Evolutionary conservation across 257 asterid species (phyloP).

Genomic region (Avicennia marina): DNA sequence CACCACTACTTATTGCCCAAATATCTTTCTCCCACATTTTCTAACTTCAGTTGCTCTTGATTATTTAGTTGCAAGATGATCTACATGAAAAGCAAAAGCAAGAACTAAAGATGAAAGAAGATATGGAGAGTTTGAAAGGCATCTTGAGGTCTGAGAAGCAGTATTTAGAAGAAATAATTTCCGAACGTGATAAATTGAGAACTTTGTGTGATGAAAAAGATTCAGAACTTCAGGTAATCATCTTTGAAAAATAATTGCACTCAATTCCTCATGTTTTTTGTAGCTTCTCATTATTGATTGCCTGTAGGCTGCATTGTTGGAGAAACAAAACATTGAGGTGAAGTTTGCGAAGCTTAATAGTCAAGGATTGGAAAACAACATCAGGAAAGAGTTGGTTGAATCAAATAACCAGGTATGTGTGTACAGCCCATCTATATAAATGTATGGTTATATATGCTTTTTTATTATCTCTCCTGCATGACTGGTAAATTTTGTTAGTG

Average conservation of each 20-base stretch:
- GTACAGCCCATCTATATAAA: neutral
- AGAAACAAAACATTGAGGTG: conserved; percentile 66
- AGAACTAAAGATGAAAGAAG: conserved; percentile 58
- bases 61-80: conserved; percentile 70
- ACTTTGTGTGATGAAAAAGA: conserved; percentile 65
- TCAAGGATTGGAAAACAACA: conserved; percentile 65
- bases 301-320: conserved; percentile 55
- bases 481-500: too few species aligned
- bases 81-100: conserved; percentile 61
- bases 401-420: conserved; percentile 67
- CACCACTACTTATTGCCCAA: conserved; percentile 2
- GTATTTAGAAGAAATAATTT: conserved; percentile 46
- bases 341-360: conserved; percentile 57
- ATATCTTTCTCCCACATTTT: conserved; percentile 10
- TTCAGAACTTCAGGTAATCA: conserved; percentile 69
- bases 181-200: conserved; percentile 69
- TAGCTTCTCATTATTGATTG: conserved; percentile 25
- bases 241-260: conserved; percentile 5
- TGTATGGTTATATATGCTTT: neutral
- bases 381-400: conserved; percentile 60
- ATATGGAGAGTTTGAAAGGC: conserved; percentile 56
- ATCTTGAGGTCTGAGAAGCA: conserved; percentile 65
- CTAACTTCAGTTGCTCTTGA: conserved; percentile 14
- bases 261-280: conserved; percentile 9
- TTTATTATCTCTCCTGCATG: too few species aligned